Evolutionary conservation across 257 asterid genomes (phyloP), one percentile per base, ranked within the genome.

Genomic region (Dorcoceras hygrometricum): DNA sequence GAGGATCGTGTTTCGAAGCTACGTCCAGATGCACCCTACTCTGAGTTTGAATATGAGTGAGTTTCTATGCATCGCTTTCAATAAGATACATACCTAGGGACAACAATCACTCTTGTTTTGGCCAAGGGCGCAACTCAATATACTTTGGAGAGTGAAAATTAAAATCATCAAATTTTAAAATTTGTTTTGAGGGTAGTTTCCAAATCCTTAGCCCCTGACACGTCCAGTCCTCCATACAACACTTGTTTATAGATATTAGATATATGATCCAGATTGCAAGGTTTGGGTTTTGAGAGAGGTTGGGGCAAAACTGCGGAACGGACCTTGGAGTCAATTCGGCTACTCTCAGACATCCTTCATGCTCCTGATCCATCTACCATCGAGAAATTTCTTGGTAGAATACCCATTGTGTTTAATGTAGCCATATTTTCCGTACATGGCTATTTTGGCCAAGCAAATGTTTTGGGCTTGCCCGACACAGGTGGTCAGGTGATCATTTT

Each of bases 361-460:
- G 98, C 99, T 65, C 99, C 99, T 10, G 99, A 90, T 69, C 88
- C 99, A 6, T 72, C 96, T 34, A 87, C 91, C 16, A 72, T 94
- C 7, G 99, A 94, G 73, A 84, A 77, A 39, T 94, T 94, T 78
- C 97, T 94, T 69, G 95, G 99, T 73, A 84, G 96, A 82, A 58
- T 90, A 69, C 97, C 99, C 8, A 94, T 94, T 96, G 96, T 94
- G 76, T 94, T 90, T 69, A 84, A 90, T 71, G 99, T 94, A 59
- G 97, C 79, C 76, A 83, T 94, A 81, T 74, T 94, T 73, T 94
- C 99, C 0, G 72, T 87, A 51, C 99, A 94, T 66, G 99, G 99
- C 66, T 94, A 87, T 78, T 94, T 94, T 77, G 97, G 99, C 63
- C 99, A 94, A 78, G 99, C 95, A 74, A 94, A 94, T 81, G 99